A percentile compares a stretch with the other conserved stretches of the same genome.
Evolutionary conservation across 1,139 yeast genomes (phyloP).

Genomic region (Blastobotrys capitulatus): DNA sequence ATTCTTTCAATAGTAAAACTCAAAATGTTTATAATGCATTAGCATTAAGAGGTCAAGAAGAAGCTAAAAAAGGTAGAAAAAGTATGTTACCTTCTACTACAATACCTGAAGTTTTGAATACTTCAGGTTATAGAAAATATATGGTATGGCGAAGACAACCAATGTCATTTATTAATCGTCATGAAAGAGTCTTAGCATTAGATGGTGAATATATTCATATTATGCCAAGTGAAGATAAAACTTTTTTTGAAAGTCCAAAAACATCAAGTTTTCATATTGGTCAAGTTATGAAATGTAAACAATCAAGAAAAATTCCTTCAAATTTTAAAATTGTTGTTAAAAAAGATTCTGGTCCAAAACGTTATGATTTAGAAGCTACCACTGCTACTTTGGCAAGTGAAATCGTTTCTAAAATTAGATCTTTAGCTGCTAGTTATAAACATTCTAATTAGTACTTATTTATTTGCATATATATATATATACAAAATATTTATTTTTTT

Average conservation of each 20-base stretch:
- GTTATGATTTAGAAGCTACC: constrained; percentile 82
- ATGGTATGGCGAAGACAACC: constrained; percentile 86
- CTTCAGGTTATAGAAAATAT: constrained; percentile 46
- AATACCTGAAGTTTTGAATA: constrained; percentile 15
- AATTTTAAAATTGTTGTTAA: constrained; percentile 80
- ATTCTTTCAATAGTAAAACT: constrained; percentile 2
- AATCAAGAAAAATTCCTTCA: constrained; percentile 67
- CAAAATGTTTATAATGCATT: constrained; percentile 15
- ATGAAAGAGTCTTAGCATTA: constrained; percentile 77
- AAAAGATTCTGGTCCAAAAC: constrained; percentile 60
- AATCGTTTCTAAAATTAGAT: constrained; percentile 57
- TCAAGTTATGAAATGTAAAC: constrained; percentile 71
- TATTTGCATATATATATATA: neutral
- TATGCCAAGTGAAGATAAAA: constrained; percentile 72
- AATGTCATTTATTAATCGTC: constrained; percentile 72
- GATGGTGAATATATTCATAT: constrained; percentile 93
- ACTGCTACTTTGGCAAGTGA: constrained; percentile 60
- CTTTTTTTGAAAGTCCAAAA: constrained; percentile 66
- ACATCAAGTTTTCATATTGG: constrained; percentile 85
- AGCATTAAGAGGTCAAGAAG: constrained; percentile 18
- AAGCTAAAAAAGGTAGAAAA: constrained; percentile 12
- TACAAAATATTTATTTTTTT: neutral
- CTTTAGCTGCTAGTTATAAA: constrained; percentile 21
- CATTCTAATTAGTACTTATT: neutral
- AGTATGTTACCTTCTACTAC: constrained; percentile 5